Evolutionary conservation across 371 early-diverging fungal species (phyloP), one percentile per base, ranked within the genome.

Genomic region (Choanephora cucurbitarum): DNA sequence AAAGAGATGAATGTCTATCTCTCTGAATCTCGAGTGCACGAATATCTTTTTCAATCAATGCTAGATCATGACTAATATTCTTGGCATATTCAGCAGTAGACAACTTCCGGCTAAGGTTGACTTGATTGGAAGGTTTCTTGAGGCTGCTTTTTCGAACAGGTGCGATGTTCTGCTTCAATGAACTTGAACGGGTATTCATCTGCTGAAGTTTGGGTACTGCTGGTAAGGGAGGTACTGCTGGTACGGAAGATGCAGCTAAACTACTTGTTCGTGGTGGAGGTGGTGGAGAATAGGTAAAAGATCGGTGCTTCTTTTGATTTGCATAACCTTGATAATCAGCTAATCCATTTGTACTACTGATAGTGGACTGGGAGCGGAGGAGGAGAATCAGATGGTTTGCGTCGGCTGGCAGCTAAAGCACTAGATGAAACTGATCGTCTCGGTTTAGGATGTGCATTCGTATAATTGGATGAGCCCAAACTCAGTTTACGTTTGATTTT

Each of bases 221-320:
- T 10, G 65, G 66, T 14, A 65, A 55, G 17, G 56, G 55, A 15
- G 64, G 64, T 1, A 60, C 40, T 22, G 54, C 34, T 4, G 59
- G 44, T 3, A 49, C 34, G 9, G 46, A 24, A 4, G 53, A 22
- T 22, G 59, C 15, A 31, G 24, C 28, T 31, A 60, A 39, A 23
- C 57, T 60, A 9, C 57, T 65, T 15, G 56, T 45, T 9, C 57
- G 57, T n/a, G 60, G 65, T 23, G 56, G 52, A 4, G 65, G 66
- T n/a, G 63, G 60, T 6, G 66, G 66, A 0, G 66, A 65, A 22
- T 60, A 65, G 0, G 66, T 65, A 45, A 60, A 65, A 7, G 66
- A 59, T 13, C 66, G 60, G 39, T 57, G 56, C 9, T 49, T 40
- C 32, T 40, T 46, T 11, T 46, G 66, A 21, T 31, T 56, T 17